These are phyloP conservation scores for Kitagawia praeruptora DNA, from an alignment of 129 eudicot genomes.

Conservation along the genomic window DNA sequence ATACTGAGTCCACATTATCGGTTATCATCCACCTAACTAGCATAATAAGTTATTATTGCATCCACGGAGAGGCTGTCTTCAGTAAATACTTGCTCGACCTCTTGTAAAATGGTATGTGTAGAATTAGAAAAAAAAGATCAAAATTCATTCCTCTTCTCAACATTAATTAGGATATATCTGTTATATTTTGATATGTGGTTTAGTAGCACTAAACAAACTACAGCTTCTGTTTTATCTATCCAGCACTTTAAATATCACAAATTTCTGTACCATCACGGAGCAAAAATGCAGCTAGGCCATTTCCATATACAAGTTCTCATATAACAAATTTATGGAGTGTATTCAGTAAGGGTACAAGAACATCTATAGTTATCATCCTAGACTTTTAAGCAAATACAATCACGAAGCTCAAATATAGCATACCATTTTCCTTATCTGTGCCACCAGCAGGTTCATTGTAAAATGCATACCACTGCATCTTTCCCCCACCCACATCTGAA, in stretches of 20 bases:
- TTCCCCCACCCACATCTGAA: constrained; percentile 97
- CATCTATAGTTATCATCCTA: background rate
- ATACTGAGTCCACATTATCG: background rate
- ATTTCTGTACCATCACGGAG: background rate
- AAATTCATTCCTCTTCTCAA: background rate
- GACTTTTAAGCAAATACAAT: background rate
- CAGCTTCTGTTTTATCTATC: background rate
- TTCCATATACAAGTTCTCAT: background rate
- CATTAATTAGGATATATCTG: background rate
- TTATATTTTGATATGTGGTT: background rate
- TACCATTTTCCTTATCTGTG: constrained; percentile 52
- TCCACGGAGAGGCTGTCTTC: background rate
- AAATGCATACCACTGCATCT: constrained; percentile 99
- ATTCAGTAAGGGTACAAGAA: background rate
- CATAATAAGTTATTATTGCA: background rate
- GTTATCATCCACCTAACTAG: background rate
- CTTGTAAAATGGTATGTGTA: background rate
- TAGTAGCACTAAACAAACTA: background rate
- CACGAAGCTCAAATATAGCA: constrained; percentile 10
- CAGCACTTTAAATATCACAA: background rate
- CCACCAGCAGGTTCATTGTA: constrained; percentile 93
- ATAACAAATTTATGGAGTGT: background rate
- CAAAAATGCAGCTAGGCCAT: background rate
- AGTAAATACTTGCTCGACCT: background rate
- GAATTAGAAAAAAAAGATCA: background rate